Evolutionary conservation across 2,329 filamentous ascomycete species (phyloP), one percentile per base, ranked within the genome.

Genomic region (Pyrenophora teres): DNA sequence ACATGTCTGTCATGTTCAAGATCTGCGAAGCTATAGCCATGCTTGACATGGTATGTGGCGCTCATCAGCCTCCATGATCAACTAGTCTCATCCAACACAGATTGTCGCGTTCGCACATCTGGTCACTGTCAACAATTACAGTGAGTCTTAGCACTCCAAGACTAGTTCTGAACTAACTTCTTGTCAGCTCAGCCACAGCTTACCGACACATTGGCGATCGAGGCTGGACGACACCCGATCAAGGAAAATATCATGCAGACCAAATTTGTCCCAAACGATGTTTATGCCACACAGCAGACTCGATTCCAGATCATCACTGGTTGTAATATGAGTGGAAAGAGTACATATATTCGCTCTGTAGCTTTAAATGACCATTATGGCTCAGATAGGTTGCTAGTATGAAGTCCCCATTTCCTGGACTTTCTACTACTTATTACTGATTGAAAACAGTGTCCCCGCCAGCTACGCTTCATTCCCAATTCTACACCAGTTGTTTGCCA

Each of bases 301-400:
- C 85, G 92, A 1, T 96, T 97, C 65, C 92, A 97, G 60, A 88
- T 97, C 55, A 87, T 99, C 57, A 97, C 93, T 0, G 93, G 94
- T 3, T 95, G 90, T 71, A 99, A 99, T 64, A 99, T 99, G 94
- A 96, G 91, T 63, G 94, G 71, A 0, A 99, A 97, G 72, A 96
- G 89, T 58, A 99, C 92, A 0, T 97, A 97, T 67, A 96, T 97
- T 56, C 86, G 91, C 42, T 87, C 89, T 1, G 80, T 96, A 19
- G 90, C 93, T 0, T 77, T 99, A 27, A 27, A 84, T 95, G 67
- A 85, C 89, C 38, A 86, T 99, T 51, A 97, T 99, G 92, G 91
- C 91, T 0, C 94, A 99, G 65, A 86, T 97, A 44, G 93, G 92
- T 3, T 89, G 86, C 63, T 97, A 95, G 70, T 71, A 56, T 16